Percentiles rank a stretch among this genome's conserved stretches.
These are phyloP conservation scores for Delphinella strobiligena DNA, from an alignment of 2,329 filamentous ascomycete species.

Conservation along the genomic window DNA sequence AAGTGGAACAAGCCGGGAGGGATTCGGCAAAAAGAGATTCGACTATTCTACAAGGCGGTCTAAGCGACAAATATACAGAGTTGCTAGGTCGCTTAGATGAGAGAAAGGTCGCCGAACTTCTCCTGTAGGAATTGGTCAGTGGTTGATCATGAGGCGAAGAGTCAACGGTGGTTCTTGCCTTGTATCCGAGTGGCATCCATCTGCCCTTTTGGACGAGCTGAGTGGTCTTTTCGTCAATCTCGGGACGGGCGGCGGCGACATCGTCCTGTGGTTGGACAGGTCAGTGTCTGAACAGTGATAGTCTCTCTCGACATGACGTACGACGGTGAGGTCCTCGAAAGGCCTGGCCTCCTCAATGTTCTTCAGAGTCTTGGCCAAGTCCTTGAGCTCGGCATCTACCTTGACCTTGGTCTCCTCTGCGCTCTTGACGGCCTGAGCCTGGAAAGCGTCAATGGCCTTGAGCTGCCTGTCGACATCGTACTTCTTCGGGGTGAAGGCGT, in stretches of 20 bases:
- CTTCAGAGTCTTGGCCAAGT: constrained; percentile 85
- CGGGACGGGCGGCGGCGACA: constrained; percentile 82
- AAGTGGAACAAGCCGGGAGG: background rate
- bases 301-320: constrained; percentile 48
- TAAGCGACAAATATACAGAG: background rate
- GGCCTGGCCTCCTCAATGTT: constrained; percentile 95
- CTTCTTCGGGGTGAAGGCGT: constrained; percentile 76
- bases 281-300: too few relatives aligned
- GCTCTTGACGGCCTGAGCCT: constrained; percentile 93
- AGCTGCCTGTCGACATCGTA: constrained; percentile 91
- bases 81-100: constrained; percentile 54
- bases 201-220: constrained; percentile 94
- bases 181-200: constrained; percentile 98
- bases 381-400: constrained; percentile 89
- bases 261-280: constrained; percentile 55
- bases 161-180: constrained; percentile 50
- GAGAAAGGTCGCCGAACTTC: constrained; percentile 95
- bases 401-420: constrained; percentile 93
- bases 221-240: constrained; percentile 93
- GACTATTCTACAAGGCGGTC: background rate
- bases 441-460: constrained; percentile 96
- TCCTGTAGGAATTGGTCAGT: constrained; percentile 55
- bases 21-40: background rate
- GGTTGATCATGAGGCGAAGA: constrained; percentile 5
- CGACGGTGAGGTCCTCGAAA: constrained; percentile 94